These are phyloP conservation scores for Fusarium newnesense DNA, from an alignment of 2,329 filamentous ascomycete species.

Conservation along the genomic window DNA sequence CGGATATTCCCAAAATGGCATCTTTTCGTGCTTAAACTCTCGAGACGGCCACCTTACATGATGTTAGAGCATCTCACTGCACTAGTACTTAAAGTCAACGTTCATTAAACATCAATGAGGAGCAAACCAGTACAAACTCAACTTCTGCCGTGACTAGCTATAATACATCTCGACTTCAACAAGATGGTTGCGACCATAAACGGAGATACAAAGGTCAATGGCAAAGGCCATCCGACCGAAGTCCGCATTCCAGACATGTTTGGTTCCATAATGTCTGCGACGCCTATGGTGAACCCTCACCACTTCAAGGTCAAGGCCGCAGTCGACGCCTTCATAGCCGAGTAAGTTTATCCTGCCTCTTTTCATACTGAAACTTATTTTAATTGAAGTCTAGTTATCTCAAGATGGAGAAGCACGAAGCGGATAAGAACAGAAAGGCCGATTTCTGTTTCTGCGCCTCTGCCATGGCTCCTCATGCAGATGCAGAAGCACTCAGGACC, in stretches of 20 bases:
- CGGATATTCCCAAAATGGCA: not conserved
- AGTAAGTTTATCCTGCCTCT: rapidly evolving
- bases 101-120: rapidly evolving
- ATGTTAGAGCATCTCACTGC: too few species aligned
- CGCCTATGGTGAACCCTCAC: not conserved
- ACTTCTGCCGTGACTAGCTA: too few species aligned
- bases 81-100: not conserved
- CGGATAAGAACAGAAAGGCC: not conserved
- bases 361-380: rapidly evolving
- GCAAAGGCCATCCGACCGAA: not conserved
- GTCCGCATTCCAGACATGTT: not conserved
- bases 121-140: not conserved
- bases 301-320: not conserved
- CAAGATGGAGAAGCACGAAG: not conserved
- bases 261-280: not conserved
- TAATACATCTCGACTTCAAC: not conserved
- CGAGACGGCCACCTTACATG: too few species aligned
- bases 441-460: not conserved
- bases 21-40: not conserved
- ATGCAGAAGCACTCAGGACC: not conserved
- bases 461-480: not conserved
- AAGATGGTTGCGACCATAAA: not conserved
- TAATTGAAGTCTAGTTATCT: not conserved
- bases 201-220: not conserved
- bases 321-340: not conserved